Evolutionary conservation across 495 filamentous ascomycete genomes (phyloP).

Genomic region (Aeminium ludgeri): DNA sequence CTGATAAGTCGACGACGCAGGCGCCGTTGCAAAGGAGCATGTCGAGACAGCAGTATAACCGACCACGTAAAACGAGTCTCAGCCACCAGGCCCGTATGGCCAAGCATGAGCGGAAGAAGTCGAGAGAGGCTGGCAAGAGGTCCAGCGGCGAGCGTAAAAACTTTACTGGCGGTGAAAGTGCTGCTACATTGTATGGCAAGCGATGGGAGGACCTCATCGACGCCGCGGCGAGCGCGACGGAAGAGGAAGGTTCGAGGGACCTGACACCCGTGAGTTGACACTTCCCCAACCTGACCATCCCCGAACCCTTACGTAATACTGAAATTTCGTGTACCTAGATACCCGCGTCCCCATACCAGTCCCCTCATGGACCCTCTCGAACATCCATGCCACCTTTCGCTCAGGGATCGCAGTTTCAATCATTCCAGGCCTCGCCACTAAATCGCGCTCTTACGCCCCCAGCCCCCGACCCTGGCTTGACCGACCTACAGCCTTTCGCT

Average conservation of each 20-base stretch:
- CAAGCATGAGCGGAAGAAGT: slow-evolving; percentile 62
- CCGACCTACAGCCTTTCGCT: slow-evolving; percentile 54
- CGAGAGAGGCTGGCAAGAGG: slow-evolving; percentile 47
- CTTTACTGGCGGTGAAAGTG: slow-evolving; percentile 60
- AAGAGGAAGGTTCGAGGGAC: slow-evolving; percentile 67
- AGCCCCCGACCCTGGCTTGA: slow-evolving; percentile 48
- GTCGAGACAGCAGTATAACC: slow-evolving; percentile 35
- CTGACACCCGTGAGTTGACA: slow-evolving; percentile 50
- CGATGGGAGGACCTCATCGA: slow-evolving; percentile 91
- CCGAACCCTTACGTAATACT: too few relatives aligned
- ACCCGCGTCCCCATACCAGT: slow-evolving; percentile 43
- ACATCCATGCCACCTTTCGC: slow-evolving; percentile 59
- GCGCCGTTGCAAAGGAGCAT: slow-evolving; percentile 54
- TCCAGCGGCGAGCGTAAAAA: slow-evolving; percentile 64
- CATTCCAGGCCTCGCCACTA: slow-evolving; percentile 71
- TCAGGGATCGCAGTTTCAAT: slow-evolving; percentile 43
- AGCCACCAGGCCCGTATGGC: slow-evolving; percentile 52
- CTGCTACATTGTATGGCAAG: slow-evolving; percentile 60
- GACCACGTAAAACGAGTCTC: slow-evolving; percentile 72
- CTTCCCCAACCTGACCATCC: background rate
- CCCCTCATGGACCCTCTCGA: slow-evolving; percentile 49
- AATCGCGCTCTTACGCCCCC: slow-evolving; percentile 72
- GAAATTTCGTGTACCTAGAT: too few relatives aligned
- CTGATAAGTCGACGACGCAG: slow-evolving; percentile 70
- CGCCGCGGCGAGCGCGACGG: slow-evolving; percentile 75